These are phyloP conservation scores for Mortierella sp. DNA, from an alignment of 371 early-diverging fungal genomes.

Conservation along the genomic window DNA sequence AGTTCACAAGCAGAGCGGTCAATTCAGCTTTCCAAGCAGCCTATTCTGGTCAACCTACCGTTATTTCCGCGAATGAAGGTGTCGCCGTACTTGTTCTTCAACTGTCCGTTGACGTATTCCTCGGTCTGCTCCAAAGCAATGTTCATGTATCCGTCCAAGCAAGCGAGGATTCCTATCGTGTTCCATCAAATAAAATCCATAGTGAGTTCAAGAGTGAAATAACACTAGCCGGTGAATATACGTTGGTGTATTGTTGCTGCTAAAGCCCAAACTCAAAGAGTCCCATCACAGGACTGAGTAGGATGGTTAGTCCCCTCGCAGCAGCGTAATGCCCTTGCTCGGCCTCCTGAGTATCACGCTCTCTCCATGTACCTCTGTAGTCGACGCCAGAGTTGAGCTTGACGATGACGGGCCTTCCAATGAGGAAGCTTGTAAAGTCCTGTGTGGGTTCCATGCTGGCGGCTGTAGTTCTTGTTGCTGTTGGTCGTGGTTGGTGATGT, in stretches of 20 bases:
- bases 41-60: conserved; percentile 65
- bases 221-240: background rate
- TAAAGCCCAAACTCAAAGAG: background rate
- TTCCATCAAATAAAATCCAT: background rate
- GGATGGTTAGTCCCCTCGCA: background rate
- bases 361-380: conserved; percentile 79
- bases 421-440: conserved; percentile 62
- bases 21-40: background rate
- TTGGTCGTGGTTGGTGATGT: background rate
- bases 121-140: conserved; percentile 97
- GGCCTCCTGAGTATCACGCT: background rate
- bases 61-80: conserved; percentile 98
- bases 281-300: background rate
- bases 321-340: background rate
- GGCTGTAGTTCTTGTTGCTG: background rate
- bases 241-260: too few species aligned
- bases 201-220: background rate
- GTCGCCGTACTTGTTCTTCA: conserved; percentile 95
- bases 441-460: conserved; percentile 49
- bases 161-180: conserved; percentile 87
- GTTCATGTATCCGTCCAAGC: conserved; percentile 99
- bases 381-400: conserved; percentile 96
- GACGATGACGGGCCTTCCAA: conserved; percentile 90
- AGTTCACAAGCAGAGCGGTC: too few species aligned
- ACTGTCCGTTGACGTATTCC: conserved; percentile 93